phyloP scores from a whole-genome alignment of 169 alveolate species.

The Neospora caninum region DNA sequence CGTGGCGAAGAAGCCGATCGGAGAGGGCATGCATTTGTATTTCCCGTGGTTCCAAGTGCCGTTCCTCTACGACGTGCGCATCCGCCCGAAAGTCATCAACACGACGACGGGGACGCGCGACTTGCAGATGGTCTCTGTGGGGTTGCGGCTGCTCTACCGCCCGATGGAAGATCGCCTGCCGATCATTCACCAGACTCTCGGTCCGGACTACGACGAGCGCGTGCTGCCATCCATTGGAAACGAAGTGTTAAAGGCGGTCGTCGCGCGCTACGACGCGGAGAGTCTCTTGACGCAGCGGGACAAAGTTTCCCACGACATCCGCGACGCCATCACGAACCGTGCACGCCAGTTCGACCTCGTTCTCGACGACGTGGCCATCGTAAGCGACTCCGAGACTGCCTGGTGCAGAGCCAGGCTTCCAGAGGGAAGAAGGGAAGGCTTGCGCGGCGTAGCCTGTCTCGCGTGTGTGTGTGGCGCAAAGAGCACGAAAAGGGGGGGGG shows the following conservation, averaged over 20 bases:
- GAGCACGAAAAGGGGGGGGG: too few relatives aligned
- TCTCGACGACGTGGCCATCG: slow-evolving; percentile 96
- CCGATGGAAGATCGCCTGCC: slow-evolving; percentile 92
- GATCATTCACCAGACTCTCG: slow-evolving; percentile 91
- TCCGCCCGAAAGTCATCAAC: slow-evolving; percentile 91
- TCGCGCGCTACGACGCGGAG: slow-evolving; percentile 96
- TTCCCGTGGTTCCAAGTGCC: slow-evolving; percentile 93
- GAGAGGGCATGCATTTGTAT: slow-evolving; percentile 94
- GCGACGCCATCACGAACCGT: slow-evolving; percentile 92
- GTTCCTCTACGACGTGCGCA: slow-evolving; percentile 88
- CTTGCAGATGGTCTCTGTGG: slow-evolving; percentile 93
- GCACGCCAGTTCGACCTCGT: slow-evolving; percentile 94
- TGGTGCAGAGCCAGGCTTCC: too few relatives aligned
- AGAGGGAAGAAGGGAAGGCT: too few relatives aligned
- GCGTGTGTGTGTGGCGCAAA: too few relatives aligned
- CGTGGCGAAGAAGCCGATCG: slow-evolving; percentile 84
- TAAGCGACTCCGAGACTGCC: not conserved
- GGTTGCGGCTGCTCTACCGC: slow-evolving; percentile 92
- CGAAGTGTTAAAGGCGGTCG: slow-evolving; percentile 96
- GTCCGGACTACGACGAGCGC: slow-evolving; percentile 97
- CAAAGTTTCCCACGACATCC: slow-evolving; percentile 91
- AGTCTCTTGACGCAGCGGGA: slow-evolving; percentile 96
- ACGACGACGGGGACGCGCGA: slow-evolving; percentile 94
- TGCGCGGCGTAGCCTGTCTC: too few relatives aligned
- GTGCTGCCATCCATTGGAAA: slow-evolving; percentile 97